Conservation (phyloP, 1,284 basidiomycete species). For the Afroboletus lepidellus region DNA sequence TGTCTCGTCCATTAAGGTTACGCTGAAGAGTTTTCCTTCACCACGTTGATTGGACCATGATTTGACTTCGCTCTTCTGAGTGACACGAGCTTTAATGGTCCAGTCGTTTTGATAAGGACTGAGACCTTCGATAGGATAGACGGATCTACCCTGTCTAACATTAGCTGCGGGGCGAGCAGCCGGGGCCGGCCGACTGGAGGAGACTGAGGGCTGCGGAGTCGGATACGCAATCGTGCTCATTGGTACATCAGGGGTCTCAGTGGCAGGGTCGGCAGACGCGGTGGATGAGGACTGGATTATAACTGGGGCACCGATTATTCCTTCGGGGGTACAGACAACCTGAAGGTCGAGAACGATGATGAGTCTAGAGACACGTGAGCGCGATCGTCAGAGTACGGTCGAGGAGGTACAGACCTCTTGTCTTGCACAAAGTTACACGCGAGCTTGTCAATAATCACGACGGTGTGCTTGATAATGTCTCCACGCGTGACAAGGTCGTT, state of each 20-base stretch:
- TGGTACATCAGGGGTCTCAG: slow-evolving; percentile 10
- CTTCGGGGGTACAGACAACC: slow-evolving; percentile 49
- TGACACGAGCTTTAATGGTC: slow-evolving; percentile 96
- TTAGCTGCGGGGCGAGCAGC: slow-evolving; percentile 27
- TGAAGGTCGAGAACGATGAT: slow-evolving; percentile 82
- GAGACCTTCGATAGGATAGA: slow-evolving; percentile 90
- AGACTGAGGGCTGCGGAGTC: slow-evolving; percentile 15
- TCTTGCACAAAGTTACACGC: slow-evolving; percentile 85
- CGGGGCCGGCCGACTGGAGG: slow-evolving; percentile 14
- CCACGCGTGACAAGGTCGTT: slow-evolving; percentile 75
- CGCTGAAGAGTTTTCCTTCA: slow-evolving; percentile 94
- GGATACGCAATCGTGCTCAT: neutral
- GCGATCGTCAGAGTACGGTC: neutral
- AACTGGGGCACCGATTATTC: slow-evolving; percentile 78
- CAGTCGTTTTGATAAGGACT: slow-evolving; percentile 98
- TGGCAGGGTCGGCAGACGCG: slow-evolving; percentile 5
- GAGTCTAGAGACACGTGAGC: slow-evolving; percentile 50
- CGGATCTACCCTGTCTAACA: slow-evolving; percentile 40
- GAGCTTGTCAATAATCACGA: slow-evolving; percentile 76
- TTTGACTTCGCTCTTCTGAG: slow-evolving; percentile 86
- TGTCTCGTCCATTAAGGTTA: slow-evolving; percentile 93
- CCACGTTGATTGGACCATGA: slow-evolving; percentile 89
- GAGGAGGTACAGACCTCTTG: slow-evolving; percentile 59
- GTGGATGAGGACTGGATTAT: slow-evolving; percentile 30
- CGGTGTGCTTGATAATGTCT: slow-evolving; percentile 67